Conservation (phyloP, 2,329 filamentous ascomycete species). For the Sporothrix schenckii region DNA sequence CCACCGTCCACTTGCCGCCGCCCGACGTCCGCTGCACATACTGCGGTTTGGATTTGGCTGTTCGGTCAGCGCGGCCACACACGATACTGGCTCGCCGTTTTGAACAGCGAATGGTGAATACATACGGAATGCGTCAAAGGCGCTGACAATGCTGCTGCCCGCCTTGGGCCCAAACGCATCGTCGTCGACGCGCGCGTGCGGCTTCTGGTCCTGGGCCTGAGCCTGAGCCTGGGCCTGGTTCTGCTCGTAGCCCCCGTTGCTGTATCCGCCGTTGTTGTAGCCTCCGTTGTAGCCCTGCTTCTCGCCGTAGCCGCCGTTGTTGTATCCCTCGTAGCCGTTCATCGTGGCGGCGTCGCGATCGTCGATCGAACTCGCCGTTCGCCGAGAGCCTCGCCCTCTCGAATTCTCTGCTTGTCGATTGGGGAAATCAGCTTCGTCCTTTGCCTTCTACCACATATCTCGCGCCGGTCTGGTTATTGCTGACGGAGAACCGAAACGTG, state of each 20-base stretch:
- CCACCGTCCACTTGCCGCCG: constrained; percentile 91
- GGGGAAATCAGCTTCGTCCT: background rate
- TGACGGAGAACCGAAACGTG: too few relatives aligned
- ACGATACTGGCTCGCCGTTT: background rate
- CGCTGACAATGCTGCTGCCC: constrained; percentile 67
- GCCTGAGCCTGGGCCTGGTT: background rate
- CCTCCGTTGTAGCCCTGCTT: constrained; percentile 21
- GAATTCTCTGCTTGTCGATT: background rate
- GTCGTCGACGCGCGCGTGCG: constrained; percentile 61
- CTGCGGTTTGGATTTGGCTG: constrained; percentile 93
- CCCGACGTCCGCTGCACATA: constrained; percentile 83
- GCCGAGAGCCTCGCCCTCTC: background rate
- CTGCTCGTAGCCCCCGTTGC: background rate
- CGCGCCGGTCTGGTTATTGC: background rate
- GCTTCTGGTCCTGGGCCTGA: background rate
- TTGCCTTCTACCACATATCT: constrained; percentile 12
- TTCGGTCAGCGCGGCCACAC: constrained; percentile 22
- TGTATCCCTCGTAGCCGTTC: constrained; percentile 82
- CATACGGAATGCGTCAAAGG: constrained; percentile 97
- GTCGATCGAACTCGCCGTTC: background rate
- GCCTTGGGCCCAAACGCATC: constrained; percentile 74
- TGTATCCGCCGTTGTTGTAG: constrained; percentile 51
- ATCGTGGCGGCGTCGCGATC: constrained; percentile 50
- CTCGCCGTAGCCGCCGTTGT: constrained; percentile 70
- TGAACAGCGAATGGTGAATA: constrained; percentile 11